A percentile compares a stretch with the other conserved stretches of the same genome.
Evolutionary conservation across 139 green algal genomes (phyloP).

Genomic region (Chlorella sorokiniana): DNA sequence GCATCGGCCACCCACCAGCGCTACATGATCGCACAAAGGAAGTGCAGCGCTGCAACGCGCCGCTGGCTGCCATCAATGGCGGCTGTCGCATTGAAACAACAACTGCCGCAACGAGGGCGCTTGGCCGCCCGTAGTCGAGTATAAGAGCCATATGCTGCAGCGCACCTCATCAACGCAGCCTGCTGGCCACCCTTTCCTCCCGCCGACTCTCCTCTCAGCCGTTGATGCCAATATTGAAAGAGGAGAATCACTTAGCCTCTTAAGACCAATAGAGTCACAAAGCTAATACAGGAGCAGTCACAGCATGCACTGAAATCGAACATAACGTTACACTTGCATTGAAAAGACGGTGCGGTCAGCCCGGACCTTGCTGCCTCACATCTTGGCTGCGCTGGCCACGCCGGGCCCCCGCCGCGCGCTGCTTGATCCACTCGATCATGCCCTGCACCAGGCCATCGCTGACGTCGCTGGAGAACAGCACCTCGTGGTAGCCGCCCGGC

Average conservation of each 20-base stretch:
- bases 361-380: background rate
- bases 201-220: too few relatives aligned
- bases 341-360: too few relatives aligned
- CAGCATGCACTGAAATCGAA: too few relatives aligned
- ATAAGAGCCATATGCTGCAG: too few relatives aligned
- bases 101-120: background rate
- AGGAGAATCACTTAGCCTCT: too few relatives aligned
- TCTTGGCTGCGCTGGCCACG: background rate
- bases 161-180: too few relatives aligned
- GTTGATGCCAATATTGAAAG: too few relatives aligned
- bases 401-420: background rate
- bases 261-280: too few relatives aligned
- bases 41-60: background rate
- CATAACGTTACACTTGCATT: too few relatives aligned
- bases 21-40: slow-evolving; percentile 16
- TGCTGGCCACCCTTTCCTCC: too few relatives aligned
- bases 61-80: background rate
- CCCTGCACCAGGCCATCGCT: slow-evolving; percentile 25
- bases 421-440: slow-evolving; percentile 48
- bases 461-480: slow-evolving; percentile 2
- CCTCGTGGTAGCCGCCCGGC: slow-evolving; percentile 56
- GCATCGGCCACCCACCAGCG: background rate
- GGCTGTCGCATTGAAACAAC: background rate
- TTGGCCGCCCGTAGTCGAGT: too few relatives aligned
- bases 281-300: too few relatives aligned